phyloP scores from a whole-genome alignment of 805 yeast genomes.

The Wickerhamomyces sydowiorum region DNA sequence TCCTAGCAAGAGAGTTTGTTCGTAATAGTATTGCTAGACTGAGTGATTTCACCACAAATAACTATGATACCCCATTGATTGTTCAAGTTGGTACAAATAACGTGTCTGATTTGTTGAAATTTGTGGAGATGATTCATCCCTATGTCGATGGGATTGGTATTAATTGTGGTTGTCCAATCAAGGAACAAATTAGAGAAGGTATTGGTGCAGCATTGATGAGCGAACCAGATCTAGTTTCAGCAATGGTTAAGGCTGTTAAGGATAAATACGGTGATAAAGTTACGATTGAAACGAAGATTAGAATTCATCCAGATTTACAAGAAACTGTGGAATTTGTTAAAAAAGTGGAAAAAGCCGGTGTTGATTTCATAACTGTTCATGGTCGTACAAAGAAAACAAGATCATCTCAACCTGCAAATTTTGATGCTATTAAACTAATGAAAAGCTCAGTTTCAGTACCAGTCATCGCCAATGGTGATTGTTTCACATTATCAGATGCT shows the following conservation, averaged over 20 bases:
- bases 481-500: conserved; percentile 65
- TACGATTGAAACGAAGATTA: conserved; percentile 86
- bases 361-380: conserved; percentile 90
- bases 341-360: conserved; percentile 79
- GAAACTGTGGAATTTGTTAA: conserved; percentile 72
- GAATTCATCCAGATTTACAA: conserved; percentile 72
- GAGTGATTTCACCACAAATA: conserved; percentile 81
- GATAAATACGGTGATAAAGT: conserved; percentile 61
- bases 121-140: conserved; percentile 85
- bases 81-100: conserved; percentile 91
- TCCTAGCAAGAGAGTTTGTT: conserved; percentile 90
- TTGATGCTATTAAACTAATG: conserved; percentile 71
- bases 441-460: conserved; percentile 53
- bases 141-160: conserved; percentile 91
- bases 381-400: conserved; percentile 86
- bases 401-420: conserved; percentile 76
- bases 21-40: conserved; percentile 74
- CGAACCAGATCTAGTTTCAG: conserved; percentile 71
- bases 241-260: conserved; percentile 83
- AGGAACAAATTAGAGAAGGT: conserved; percentile 91
- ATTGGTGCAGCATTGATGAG: conserved; percentile 95
- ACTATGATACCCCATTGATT: conserved; percentile 61
- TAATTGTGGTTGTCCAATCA: conserved; percentile 97
- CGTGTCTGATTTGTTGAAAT: conserved; percentile 71
- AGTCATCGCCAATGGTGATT: conserved; percentile 97